phyloP scores from a whole-genome alignment of 441 rosid species.

The Populus hybrid region DNA sequence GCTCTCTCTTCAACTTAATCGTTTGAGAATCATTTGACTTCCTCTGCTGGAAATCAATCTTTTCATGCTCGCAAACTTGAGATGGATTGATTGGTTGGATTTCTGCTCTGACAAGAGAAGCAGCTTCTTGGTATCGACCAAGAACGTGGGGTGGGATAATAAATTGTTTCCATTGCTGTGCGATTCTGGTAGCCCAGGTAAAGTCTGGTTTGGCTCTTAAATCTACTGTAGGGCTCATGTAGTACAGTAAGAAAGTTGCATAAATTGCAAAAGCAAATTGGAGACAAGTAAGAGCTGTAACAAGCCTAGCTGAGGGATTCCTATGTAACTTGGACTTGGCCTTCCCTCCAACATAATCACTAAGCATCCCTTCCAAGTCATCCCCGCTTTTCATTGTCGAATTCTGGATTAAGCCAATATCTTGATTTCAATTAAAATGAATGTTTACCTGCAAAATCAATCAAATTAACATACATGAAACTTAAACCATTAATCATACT shows the following conservation, averaged over 20 bases:
- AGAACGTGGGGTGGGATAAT: conserved; percentile 72
- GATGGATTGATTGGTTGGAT: conserved; percentile 36
- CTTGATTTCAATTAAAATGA: too few relatives aligned
- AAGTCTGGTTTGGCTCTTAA: conserved; percentile 77
- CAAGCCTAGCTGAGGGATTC: conserved; percentile 50
- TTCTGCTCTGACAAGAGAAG: conserved; percentile 35
- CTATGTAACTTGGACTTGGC: conserved; percentile 40
- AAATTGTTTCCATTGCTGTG: conserved; percentile 64
- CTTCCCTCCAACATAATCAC: conserved; percentile 55
- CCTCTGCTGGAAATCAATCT: conserved; percentile 85
- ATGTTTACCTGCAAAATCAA: conserved; percentile 10
- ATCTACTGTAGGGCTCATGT: conserved; percentile 81
- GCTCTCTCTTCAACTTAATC: conserved; percentile 78
- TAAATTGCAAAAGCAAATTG: conserved; percentile 86
- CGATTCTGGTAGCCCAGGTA: conserved; percentile 79
- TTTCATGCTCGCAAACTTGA: conserved; percentile 77
- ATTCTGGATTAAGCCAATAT: conserved; percentile 44
- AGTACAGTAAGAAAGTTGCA: conserved; percentile 86
- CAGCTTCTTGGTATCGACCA: conserved; percentile 54
- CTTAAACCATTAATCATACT: too few relatives aligned
- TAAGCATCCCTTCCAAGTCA: conserved; percentile 68
- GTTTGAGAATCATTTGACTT: conserved; percentile 67
- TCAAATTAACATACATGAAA: neutral
- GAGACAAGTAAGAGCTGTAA: conserved; percentile 67
- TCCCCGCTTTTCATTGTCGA: conserved; percentile 58